These are phyloP conservation scores for Talaromyces sp. DNA, from an alignment of 2,329 filamentous ascomycete genomes.

Conservation along the genomic window DNA sequence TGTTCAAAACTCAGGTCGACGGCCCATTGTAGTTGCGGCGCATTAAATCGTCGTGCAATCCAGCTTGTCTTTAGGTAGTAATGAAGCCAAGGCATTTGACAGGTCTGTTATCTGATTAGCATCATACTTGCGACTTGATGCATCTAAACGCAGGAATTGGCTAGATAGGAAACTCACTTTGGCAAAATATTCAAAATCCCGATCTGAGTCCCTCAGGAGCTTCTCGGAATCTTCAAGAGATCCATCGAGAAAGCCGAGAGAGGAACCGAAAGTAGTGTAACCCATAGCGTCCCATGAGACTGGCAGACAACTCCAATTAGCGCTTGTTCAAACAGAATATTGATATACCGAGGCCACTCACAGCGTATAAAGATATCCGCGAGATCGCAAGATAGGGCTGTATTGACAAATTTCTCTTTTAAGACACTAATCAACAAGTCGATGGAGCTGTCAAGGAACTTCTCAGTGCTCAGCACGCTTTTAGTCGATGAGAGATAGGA, in stretches of 20 bases:
- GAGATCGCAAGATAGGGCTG: conserved; percentile 4
- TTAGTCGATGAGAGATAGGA: conserved; percentile 9
- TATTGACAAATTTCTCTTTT: conserved; percentile 4
- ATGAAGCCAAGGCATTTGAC: conserved; percentile 22
- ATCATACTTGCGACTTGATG: neutral
- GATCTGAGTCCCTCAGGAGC: conserved; percentile 8
- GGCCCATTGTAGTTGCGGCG: conserved; percentile 21
- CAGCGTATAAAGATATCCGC: conserved; percentile 9
- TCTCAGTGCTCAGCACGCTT: conserved; percentile 10
- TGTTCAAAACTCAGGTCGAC: conserved; percentile 19
- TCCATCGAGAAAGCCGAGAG: conserved; percentile 12
- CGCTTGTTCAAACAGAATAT: too few relatives aligned
- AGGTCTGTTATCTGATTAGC: conserved; percentile 10
- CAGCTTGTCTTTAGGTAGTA: conserved; percentile 23
- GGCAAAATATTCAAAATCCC: conserved; percentile 17
- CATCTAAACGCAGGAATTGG: neutral
- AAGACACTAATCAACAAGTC: neutral
- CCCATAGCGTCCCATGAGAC: conserved; percentile 17
- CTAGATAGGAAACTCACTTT: neutral
- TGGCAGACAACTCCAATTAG: neutral
- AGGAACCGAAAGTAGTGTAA: conserved; percentile 11
- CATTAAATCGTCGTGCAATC: conserved; percentile 11
- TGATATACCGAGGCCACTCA: neutral
- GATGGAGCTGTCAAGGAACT: conserved; percentile 8
- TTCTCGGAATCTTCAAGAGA: conserved; percentile 4